Evolutionary conservation across 768 basidiomycete genomes (phyloP), one percentile per base, ranked within the genome.

Genomic region (Jaapia argillacea): DNA sequence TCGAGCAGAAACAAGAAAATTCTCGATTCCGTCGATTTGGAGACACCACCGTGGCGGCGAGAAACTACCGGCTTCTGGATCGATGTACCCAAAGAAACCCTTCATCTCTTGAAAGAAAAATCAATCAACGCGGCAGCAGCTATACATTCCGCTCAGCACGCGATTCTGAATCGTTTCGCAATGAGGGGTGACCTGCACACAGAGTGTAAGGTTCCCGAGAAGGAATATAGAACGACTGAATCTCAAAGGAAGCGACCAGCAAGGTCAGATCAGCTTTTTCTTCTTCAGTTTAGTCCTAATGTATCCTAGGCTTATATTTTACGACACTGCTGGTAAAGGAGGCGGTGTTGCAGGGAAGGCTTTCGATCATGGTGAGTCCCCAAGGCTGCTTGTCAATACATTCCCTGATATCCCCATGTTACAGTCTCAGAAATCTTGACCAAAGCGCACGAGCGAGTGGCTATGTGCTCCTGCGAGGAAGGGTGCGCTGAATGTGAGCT

Each of bases 141-240:
- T 0, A 88, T 93, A 39, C 90, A 94, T 54, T 74, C 87, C 4
- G 89, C 90, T 2, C 70, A 81, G 50, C 91, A 94, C 55, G 86
- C 86, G 0, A 71, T 91, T 52, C 61, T 93, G 48, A 90, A 88
- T 53, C 72, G 76, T 33, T 89, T 88, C 51, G 66, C 75, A 4
- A 63, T 91, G 49, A 71, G 75, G 0, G 66, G 69, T 24, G 86
- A 89, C 45, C 58, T 92, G 25, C 71, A 66, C 46, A 91, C 89
- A 2, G 91, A 93, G 55, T 93, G 91, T 64, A 88, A 87, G 57
- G 75, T 75, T 0, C 63, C 75, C 3, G 79, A 84, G 56, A 88
- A 87, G 55, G 85, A 87, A 61, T 78, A 79, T 58, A 75, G 69
- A 44, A 56, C 61, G 12, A 51, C 60, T 3, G 66, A 70, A 43